Evolutionary conservation across 2,329 filamentous ascomycete genomes (phyloP).

Genomic region (Boeremia lycopersici): DNA sequence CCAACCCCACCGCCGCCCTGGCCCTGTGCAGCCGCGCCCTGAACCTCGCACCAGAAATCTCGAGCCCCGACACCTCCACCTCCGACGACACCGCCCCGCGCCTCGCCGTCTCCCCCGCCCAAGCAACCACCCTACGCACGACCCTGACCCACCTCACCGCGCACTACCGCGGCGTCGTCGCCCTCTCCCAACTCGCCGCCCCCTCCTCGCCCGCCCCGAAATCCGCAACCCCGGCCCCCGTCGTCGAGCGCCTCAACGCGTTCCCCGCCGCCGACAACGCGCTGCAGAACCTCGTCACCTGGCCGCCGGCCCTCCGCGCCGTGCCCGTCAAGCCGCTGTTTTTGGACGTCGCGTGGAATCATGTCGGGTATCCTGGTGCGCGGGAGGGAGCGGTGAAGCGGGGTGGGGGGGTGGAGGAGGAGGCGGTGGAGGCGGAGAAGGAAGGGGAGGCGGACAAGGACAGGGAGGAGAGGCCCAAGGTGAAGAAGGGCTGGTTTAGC

Average conservation of each 20-base stretch:
- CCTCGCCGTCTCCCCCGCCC: constrained; percentile 67
- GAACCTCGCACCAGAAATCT: constrained; percentile 60
- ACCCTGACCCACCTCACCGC: constrained; percentile 75
- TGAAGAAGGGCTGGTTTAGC: constrained; percentile 59
- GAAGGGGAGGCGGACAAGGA: constrained; percentile 35
- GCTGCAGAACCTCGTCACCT: constrained; percentile 80
- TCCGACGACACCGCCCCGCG: constrained; percentile 48
- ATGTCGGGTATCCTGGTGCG: constrained; percentile 82
- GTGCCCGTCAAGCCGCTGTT: constrained; percentile 95
- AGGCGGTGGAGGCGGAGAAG: constrained; percentile 39
- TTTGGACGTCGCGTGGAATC: constrained; percentile 96
- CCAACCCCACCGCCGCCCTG: constrained; percentile 77
- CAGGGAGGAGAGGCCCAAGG: constrained; percentile 46
- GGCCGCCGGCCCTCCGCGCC: constrained; percentile 80
- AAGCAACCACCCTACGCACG: constrained; percentile 63
- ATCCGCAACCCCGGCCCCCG: constrained; percentile 59
- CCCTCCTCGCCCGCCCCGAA: constrained; percentile 57
- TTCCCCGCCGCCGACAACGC: constrained; percentile 72
- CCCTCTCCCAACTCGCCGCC: constrained; percentile 70
- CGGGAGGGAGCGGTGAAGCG: constrained; percentile 50
- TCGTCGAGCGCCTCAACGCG: constrained; percentile 76
- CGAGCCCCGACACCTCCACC: constrained; percentile 47
- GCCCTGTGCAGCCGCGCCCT: constrained; percentile 78
- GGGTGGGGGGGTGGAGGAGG: constrained; percentile 33
- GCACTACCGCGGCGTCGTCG: constrained; percentile 83